Conservation (phyloP, 1,139 yeast genomes). For the Petasospora rhodanensis region DNA sequence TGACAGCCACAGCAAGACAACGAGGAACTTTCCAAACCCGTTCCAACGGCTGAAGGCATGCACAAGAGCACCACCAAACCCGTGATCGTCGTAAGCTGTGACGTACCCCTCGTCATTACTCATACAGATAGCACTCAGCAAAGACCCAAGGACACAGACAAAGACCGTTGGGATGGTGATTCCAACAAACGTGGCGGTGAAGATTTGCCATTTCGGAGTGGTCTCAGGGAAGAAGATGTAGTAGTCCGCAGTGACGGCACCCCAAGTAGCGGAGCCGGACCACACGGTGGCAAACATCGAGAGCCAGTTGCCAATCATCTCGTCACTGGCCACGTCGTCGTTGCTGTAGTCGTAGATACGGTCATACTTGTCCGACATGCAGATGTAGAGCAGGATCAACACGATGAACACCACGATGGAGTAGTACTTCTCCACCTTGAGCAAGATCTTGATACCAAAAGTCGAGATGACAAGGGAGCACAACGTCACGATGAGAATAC, state of each 20-base stretch:
- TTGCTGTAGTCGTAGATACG: conserved; percentile 27
- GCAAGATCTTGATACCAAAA: conserved; percentile 69
- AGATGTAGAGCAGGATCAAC: conserved; percentile 65
- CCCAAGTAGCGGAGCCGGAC: conserved; percentile 88
- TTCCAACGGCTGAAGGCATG: conserved; percentile 73
- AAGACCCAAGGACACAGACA: conserved; percentile 69
- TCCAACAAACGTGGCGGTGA: conserved; percentile 61
- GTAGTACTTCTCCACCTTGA: conserved; percentile 62
- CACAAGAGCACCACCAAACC: conserved; percentile 75
- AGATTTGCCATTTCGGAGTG: conserved; percentile 54
- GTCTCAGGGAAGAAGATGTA: conserved; percentile 77
- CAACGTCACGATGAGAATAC: conserved; percentile 64
- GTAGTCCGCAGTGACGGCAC: conserved; percentile 82
- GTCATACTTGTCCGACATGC: conserved; percentile 50
- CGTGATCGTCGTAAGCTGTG: conserved; percentile 51
- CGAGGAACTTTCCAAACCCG: conserved; percentile 72
- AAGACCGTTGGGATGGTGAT: conserved; percentile 70
- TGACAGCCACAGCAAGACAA: conserved; percentile 64
- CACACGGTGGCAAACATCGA: conserved; percentile 71
- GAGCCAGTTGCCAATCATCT: conserved; percentile 61
- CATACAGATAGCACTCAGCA: conserved; percentile 65
- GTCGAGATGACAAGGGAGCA: conserved; percentile 63
- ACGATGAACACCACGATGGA: conserved; percentile 69
- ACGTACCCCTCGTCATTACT: conserved; percentile 56
- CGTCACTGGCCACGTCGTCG: conserved; percentile 33